These are phyloP conservation scores for Stagonosporopsis rhizophila DNA, from an alignment of 2,329 filamentous ascomycete genomes.

Conservation along the genomic window DNA sequence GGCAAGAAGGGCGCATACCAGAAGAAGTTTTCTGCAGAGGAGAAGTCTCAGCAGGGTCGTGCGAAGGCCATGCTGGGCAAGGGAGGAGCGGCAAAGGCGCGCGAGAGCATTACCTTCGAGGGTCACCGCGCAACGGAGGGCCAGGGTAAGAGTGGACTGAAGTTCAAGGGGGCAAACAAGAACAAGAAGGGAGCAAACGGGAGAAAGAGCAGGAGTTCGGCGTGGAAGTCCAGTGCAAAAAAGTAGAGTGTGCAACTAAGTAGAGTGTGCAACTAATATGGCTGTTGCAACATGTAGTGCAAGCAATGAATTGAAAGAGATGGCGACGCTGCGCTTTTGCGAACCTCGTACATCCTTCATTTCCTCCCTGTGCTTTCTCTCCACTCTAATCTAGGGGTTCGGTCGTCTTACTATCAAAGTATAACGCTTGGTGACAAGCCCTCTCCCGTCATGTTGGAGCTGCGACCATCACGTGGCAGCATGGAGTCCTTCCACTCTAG, in stretches of 20 bases:
- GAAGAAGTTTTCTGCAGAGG: constrained; percentile 72
- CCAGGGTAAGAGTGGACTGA: constrained; percentile 69
- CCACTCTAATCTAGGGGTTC: background rate
- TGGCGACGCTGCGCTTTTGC: background rate
- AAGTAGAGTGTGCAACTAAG: background rate
- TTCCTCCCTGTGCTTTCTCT: background rate
- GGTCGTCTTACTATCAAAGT: background rate
- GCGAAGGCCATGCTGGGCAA: constrained; percentile 76
- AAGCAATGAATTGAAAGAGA: background rate
- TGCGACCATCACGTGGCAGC: background rate
- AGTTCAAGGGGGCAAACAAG: constrained; percentile 64
- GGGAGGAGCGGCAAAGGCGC: constrained; percentile 68
- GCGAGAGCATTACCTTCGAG: constrained; percentile 80
- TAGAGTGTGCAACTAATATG: background rate
- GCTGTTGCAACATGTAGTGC: background rate
- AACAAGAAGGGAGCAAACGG: constrained; percentile 53
- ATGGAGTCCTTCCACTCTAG: background rate
- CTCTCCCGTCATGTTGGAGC: background rate
- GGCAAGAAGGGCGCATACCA: constrained; percentile 61
- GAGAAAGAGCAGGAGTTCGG: constrained; percentile 52
- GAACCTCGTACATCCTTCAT: background rate
- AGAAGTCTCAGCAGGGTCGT: constrained; percentile 75
- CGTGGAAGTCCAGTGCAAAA: constrained; percentile 52
- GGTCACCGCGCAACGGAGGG: constrained; percentile 75
- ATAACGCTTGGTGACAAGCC: background rate